These are phyloP conservation scores for Myxozyma sirexii DNA, from an alignment of 805 yeast species.

Conservation along the genomic window DNA sequence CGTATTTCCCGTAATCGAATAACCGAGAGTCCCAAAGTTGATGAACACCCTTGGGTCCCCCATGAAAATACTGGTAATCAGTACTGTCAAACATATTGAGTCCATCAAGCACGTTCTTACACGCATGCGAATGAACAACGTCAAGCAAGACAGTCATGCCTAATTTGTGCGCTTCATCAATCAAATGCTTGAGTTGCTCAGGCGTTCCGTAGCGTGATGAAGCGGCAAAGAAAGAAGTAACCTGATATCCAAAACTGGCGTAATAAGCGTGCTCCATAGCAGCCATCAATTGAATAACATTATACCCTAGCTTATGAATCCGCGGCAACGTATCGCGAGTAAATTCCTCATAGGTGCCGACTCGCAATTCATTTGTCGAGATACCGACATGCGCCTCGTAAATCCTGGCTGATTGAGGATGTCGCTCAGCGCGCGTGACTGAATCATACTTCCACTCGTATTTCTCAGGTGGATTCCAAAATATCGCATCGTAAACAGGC, in stretches of 20 bases:
- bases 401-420: constrained; percentile 61
- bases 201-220: constrained; percentile 94
- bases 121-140: constrained; percentile 94
- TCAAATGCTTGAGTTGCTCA: constrained; percentile 85
- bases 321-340: constrained; percentile 79
- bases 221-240: constrained; percentile 86
- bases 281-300: constrained; percentile 95
- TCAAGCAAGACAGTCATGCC: constrained; percentile 87
- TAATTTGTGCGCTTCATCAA: constrained; percentile 87
- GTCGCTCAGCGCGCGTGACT: constrained; percentile 43
- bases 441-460: constrained; percentile 60
- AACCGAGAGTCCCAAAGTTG: constrained; percentile 95
- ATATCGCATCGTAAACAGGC: constrained; percentile 75
- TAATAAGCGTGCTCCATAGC: constrained; percentile 98
- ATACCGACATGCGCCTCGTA: constrained; percentile 95
- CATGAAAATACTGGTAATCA: constrained; percentile 91
- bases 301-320: constrained; percentile 82
- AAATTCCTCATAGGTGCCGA: constrained; percentile 86
- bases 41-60: constrained; percentile 86
- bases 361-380: constrained; percentile 82
- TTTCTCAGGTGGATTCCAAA: constrained; percentile 78
- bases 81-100: constrained; percentile 92
- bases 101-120: constrained; percentile 93
- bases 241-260: constrained; percentile 97
- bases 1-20: constrained; percentile 89